These are phyloP conservation scores for Pseudogymnoascus sp. DNA, from an alignment of 2,329 filamentous ascomycete genomes.

Conservation along the genomic window DNA sequence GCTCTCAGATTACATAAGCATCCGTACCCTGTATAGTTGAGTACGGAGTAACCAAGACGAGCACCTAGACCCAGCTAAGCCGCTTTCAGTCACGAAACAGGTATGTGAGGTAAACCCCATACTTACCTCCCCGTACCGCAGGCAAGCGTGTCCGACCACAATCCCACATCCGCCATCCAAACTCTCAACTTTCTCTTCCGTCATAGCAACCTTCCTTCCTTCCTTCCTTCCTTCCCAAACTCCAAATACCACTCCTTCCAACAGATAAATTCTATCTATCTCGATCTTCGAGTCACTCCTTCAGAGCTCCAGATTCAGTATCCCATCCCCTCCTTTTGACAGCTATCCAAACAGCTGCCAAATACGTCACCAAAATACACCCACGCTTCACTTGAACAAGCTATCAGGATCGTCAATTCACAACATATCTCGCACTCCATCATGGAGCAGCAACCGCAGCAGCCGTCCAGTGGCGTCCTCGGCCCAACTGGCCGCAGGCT, in stretches of 20 bases:
- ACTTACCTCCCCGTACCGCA: slow-evolving; percentile 6
- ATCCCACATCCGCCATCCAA: slow-evolving; percentile 5
- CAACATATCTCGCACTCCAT: slow-evolving; percentile 11
- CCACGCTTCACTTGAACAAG: not conserved
- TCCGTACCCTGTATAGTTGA: not conserved
- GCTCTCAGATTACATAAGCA: not conserved
- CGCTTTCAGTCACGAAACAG: slow-evolving; percentile 1
- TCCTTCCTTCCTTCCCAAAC: slow-evolving; percentile 34
- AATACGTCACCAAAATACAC: slow-evolving; percentile 8
- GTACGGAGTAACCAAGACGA: not conserved
- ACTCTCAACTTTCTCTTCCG: slow-evolving; percentile 18
- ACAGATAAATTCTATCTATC: slow-evolving; percentile 17
- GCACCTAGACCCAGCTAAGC: not conserved
- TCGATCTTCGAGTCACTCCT: slow-evolving; percentile 13
- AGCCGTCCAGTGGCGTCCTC: slow-evolving; percentile 48
- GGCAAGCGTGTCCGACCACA: slow-evolving; percentile 6
- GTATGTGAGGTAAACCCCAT: slow-evolving; percentile 8
- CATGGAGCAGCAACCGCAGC: slow-evolving; percentile 58
- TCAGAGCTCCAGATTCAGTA: slow-evolving; percentile 9
- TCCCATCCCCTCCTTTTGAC: slow-evolving; percentile 25
- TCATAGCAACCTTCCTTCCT: slow-evolving; percentile 34
- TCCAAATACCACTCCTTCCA: slow-evolving; percentile 29
- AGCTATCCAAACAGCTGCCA: slow-evolving; percentile 6
- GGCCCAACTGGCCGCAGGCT: slow-evolving; percentile 82
- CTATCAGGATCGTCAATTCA: slow-evolving; percentile 7